These are phyloP conservation scores for Cutaneotrichosporon curvatum DNA, from an alignment of 1,284 basidiomycete species.

Conservation along the genomic window DNA sequence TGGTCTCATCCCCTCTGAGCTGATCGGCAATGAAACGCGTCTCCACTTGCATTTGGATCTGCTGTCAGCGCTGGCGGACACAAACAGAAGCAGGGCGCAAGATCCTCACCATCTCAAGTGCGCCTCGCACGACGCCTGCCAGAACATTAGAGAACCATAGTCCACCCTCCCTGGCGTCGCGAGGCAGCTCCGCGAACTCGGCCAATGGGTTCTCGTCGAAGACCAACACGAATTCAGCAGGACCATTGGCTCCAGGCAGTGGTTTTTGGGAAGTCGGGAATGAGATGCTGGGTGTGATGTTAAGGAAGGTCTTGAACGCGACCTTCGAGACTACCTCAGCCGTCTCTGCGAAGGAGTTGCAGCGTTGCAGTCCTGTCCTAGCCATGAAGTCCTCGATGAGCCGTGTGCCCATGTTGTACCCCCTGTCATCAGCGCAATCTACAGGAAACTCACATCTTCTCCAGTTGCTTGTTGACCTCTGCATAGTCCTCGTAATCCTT, in stretches of 20 bases:
- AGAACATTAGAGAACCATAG: constrained; percentile 96
- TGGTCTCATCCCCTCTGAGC: constrained; percentile 85
- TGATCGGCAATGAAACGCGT: constrained; percentile 83
- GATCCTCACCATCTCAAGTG: constrained; percentile 83
- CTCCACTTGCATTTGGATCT: constrained; percentile 97
- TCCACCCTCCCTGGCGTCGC: constrained; percentile 78
- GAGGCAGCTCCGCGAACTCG: constrained; percentile 94
- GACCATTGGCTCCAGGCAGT: constrained; percentile 38
- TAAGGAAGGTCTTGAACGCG: constrained; percentile 97
- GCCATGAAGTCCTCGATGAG: constrained; percentile 98
- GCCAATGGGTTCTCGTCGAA: constrained; percentile 94
- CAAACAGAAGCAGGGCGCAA: background rate
- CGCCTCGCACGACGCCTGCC: constrained; percentile 86
- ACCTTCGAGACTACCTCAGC: constrained; percentile 94
- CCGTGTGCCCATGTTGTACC: constrained; percentile 94
- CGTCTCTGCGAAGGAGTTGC: constrained; percentile 84
- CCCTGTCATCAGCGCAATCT: constrained; percentile 55
- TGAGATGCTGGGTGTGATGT: constrained; percentile 76
- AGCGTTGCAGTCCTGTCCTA: constrained; percentile 73
- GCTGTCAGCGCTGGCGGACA: constrained; percentile 13
- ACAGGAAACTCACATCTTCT: constrained; percentile 51
- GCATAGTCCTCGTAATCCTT: constrained; percentile 98
- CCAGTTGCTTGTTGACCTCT: constrained; percentile 63
- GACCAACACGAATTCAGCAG: constrained; percentile 64
- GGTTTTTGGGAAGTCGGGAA: constrained; percentile 55